These are phyloP conservation scores for Passalora sequoiae DNA, from an alignment of 2,329 filamentous ascomycete genomes.

Conservation along the genomic window DNA sequence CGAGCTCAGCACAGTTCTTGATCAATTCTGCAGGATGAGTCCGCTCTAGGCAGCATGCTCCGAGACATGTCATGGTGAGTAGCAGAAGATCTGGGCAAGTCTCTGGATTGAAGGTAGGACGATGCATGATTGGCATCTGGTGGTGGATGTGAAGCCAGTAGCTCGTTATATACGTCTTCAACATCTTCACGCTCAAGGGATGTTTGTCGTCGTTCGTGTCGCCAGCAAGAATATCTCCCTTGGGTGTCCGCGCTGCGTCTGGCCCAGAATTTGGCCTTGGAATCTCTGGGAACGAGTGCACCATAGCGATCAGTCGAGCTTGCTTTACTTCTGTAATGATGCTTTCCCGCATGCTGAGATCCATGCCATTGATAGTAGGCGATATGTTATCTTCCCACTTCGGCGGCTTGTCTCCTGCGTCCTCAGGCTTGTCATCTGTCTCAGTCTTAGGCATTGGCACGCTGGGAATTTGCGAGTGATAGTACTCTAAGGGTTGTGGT, in stretches of 20 bases:
- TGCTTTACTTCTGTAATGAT: constrained; percentile 83
- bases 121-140: constrained; percentile 89
- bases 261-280: too few relatives aligned
- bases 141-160: constrained; percentile 96
- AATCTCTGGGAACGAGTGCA: constrained; percentile 73
- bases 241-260: constrained; percentile 67
- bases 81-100: constrained; percentile 79
- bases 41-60: constrained; percentile 82
- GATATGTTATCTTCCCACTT: constrained; percentile 9
- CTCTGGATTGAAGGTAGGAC: constrained; percentile 86
- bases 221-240: constrained; percentile 72
- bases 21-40: constrained; percentile 69
- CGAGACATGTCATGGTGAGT: constrained; percentile 85
- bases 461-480: constrained; percentile 17
- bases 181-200: constrained; percentile 80
- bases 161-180: constrained; percentile 87
- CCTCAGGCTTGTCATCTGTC: constrained; percentile 15
- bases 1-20: constrained; percentile 71
- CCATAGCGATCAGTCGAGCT: constrained; percentile 69
- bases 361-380: constrained; percentile 44
- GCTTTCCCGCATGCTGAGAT: constrained; percentile 72
- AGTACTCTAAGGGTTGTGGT: constrained; percentile 22
- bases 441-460: constrained; percentile 26
- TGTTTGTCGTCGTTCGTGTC: constrained; percentile 60
- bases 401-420: neutral